Base-by-base conservation (phyloP, 352 stramenopile genomes). In the Phytophthora ramorum region DNA sequence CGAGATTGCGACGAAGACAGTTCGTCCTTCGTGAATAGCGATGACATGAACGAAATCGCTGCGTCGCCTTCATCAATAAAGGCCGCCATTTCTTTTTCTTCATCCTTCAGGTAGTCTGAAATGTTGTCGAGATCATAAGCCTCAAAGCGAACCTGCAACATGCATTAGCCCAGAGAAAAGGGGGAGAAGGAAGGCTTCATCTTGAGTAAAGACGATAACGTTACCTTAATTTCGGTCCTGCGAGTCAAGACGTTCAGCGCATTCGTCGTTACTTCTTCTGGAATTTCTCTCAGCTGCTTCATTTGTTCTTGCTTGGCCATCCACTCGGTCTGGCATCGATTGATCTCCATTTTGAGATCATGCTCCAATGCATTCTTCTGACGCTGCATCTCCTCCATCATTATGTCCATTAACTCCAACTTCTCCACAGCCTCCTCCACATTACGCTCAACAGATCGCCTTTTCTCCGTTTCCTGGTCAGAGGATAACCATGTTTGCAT, bases 171-270 rank as follows among this genome's bases (percentile, higher is more conserved):
- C n/a, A n/a, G 37, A 20, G 28, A 20, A 49, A 17, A 22, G 9
- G 38, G 19, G 50, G 40, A 7, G 28, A 7, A 44, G 17, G 0
- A 51, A 24, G 8, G 7, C n/a, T 53, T 0, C 9, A 2, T 16
- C 41, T n/a, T 38, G 5, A 8, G 28, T 16, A 44, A 40, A 13
- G 4, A 44, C 10, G 53, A 26, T 14, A 43, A 20, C 37, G 3
- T 43, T 67, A 90, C 83, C 80, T 90, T 90, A 13, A 92, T 73
- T 49, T 92, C 79, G 3, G 43, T 71, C 2, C 65, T 68, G 44
- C 72, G 77, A 16, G 79, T 62, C 30, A 92, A 61, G 9, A 92
- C 46, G 43, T 85, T 77, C 0, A 92, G 46, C 19, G 81, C 68
- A 32, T 65, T 89, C 26, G 66, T 58, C 20, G 53, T 61, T 19